A percentile compares a stretch with the other conserved stretches of the same genome.
phyloP scores from a whole-genome alignment of 257 asterid species.

The Solanum medicagineum region DNA sequence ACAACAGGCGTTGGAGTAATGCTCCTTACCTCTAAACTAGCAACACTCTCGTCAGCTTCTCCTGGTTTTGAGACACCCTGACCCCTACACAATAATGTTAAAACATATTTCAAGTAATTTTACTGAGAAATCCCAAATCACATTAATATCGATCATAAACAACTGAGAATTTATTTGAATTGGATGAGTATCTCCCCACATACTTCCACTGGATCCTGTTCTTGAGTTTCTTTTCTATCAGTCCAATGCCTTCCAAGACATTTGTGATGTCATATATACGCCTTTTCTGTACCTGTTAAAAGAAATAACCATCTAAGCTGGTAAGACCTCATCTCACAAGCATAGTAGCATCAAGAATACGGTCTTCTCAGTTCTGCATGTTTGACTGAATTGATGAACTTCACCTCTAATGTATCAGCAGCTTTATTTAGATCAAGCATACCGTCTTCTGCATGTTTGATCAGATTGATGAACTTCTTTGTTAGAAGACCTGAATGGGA shows the following conservation, averaged over 20 bases:
- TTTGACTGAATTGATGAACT: slow-evolving; percentile 64
- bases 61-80: slow-evolving; percentile 72
- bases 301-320: slow-evolving; percentile 14
- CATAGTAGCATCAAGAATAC: slow-evolving; percentile 17
- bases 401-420: slow-evolving; percentile 91
- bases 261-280: slow-evolving; percentile 97
- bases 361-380: slow-evolving; percentile 56
- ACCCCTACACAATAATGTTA: slow-evolving; percentile 41
- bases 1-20: background rate
- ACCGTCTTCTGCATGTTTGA: slow-evolving; percentile 91
- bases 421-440: slow-evolving; percentile 92
- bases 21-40: slow-evolving; percentile 59
- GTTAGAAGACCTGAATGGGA: slow-evolving; percentile 76
- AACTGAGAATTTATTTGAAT: background rate
- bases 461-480: slow-evolving; percentile 80
- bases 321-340: background rate
- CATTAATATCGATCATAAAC: background rate
- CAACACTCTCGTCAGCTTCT: slow-evolving; percentile 55
- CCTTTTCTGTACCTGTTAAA: slow-evolving; percentile 85
- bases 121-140: slow-evolving; percentile 4
- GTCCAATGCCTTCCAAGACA: slow-evolving; percentile 96
- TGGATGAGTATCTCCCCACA: slow-evolving; percentile 6
- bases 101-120: slow-evolving; percentile 6
- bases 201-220: slow-evolving; percentile 99
- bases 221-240: slow-evolving; percentile 89